Conservation (phyloP, 1,139 yeast species). For the Candida gigantensis region DNA sequence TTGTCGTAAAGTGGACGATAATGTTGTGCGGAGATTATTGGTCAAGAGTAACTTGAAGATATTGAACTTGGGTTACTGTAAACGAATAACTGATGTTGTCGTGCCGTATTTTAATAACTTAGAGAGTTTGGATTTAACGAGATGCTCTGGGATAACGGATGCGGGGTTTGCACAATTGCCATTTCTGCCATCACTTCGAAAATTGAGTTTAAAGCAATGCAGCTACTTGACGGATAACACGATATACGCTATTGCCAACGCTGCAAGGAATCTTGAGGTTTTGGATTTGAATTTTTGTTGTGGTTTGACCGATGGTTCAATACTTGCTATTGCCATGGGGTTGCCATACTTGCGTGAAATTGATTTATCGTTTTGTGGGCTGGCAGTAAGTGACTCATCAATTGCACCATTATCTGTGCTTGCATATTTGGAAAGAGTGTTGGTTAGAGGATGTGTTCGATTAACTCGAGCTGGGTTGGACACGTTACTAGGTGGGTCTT, state of each 20-base stretch:
- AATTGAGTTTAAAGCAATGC: conserved; percentile 65
- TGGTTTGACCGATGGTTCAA: conserved; percentile 66
- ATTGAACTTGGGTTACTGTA: conserved; percentile 68
- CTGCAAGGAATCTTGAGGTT: conserved; percentile 57
- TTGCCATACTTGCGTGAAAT: conserved; percentile 56
- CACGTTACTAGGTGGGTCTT: conserved; percentile 57
- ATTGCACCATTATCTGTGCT: conserved; percentile 61
- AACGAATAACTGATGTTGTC: conserved; percentile 66
- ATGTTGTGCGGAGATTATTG: conserved; percentile 63
- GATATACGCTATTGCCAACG: conserved; percentile 59
- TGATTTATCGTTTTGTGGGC: conserved; percentile 73
- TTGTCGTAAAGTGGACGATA: conserved; percentile 72
- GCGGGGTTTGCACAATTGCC: conserved; percentile 67
- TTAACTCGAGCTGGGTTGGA: conserved; percentile 78
- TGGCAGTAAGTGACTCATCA: conserved; percentile 75
- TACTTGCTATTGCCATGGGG: conserved; percentile 65
- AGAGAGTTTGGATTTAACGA: conserved; percentile 59
- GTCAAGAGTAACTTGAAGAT: conserved; percentile 53
- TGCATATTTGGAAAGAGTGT: conserved; percentile 46
- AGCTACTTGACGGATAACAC: conserved; percentile 70
- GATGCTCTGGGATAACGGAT: conserved; percentile 79
- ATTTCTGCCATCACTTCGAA: conserved; percentile 51
- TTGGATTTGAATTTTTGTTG: conserved; percentile 74
- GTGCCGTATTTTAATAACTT: conserved; percentile 62
- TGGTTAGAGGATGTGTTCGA: conserved; percentile 68